Base-by-base conservation (phyloP, 116 monocot species). In the Iris pallida region DNA sequence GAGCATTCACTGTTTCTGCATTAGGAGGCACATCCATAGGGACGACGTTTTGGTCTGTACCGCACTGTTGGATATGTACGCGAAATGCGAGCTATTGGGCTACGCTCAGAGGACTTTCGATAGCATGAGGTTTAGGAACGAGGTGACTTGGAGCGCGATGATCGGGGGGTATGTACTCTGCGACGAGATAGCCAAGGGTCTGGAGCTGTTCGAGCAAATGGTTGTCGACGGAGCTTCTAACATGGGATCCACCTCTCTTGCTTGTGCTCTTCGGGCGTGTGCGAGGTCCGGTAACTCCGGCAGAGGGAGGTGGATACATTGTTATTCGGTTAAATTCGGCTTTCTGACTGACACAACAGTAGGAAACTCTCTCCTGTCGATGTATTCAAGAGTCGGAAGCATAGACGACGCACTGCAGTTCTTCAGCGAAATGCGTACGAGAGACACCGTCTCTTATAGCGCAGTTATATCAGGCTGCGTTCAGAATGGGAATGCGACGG, bases 141-240 rank as follows among this genome's bases (percentile, higher is more conserved):
- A 94, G 74, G 90, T 94, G 42, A 94, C 90, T 16, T 88, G 87
- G 88, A 94, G 88, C 45, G 78, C 90, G 7, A 82, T 94, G 85
- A 82, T 94, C 48, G 88, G 90, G n/a, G 83, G 90, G 2, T 82
- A 79, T 78, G 82, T 88, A 55, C 58, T 59, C 7, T 80, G 82
- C 57, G 71, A 86, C 61, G 82, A 63, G 63, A 82, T 90, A 81
- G 47, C 20, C 13, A 85, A 90, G 62, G 83, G 85, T 13, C 52
- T 94, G 63, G 47, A 62, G 5, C 47, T 77, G 45, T 90, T 94
- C 16, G 74, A 73, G 40, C 74, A 71, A 49, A 78, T 94, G 75
- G 67, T 78, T 53, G 20, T 65, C 16, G 73, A 83, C 47, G 71
- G 54, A 16, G 48, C 64, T 57, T 67, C 20, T 12, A 66, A 60